phyloP scores from a whole-genome alignment of 768 basidiomycete genomes.

The Agaricus blazei region DNA sequence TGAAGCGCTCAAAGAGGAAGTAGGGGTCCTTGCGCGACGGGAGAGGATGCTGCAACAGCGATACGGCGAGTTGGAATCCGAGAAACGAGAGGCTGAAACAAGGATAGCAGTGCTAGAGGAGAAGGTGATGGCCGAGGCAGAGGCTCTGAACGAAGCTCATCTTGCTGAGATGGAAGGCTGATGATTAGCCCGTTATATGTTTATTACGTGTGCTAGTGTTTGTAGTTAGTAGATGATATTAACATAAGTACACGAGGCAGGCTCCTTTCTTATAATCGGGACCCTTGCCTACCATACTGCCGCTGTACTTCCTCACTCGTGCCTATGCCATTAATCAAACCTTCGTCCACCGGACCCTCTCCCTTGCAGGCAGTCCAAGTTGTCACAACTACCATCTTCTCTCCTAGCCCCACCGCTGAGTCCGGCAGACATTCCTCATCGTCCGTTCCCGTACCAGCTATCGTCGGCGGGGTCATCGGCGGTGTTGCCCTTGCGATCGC shows the following conservation, averaged over 20 bases:
- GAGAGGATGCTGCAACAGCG: slow-evolving; percentile 76
- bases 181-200: not conserved
- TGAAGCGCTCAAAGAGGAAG: slow-evolving; percentile 80
- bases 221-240: slow-evolving; percentile 7
- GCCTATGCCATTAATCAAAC: slow-evolving; percentile 10
- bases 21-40: slow-evolving; percentile 69
- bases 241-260: slow-evolving; percentile 10
- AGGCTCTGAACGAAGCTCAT: slow-evolving; percentile 73
- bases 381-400: slow-evolving; percentile 14
- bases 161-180: slow-evolving; percentile 56
- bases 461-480: slow-evolving; percentile 44
- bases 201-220: not conserved
- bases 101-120: slow-evolving; percentile 72
- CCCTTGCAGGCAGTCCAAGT: not conserved
- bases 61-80: slow-evolving; percentile 78
- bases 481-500: slow-evolving; percentile 43
- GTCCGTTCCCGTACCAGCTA: slow-evolving; percentile 40
- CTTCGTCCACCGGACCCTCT: not conserved
- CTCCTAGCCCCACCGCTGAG: not conserved
- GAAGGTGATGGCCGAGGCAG: slow-evolving; percentile 79
- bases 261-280: slow-evolving; percentile 3
- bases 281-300: not conserved
- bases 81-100: slow-evolving; percentile 55
- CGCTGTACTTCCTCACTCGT: slow-evolving; percentile 5
- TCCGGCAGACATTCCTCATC: slow-evolving; percentile 1